Conservation (phyloP, 164 flowering plant species). For the Magnolia officinalis region DNA sequence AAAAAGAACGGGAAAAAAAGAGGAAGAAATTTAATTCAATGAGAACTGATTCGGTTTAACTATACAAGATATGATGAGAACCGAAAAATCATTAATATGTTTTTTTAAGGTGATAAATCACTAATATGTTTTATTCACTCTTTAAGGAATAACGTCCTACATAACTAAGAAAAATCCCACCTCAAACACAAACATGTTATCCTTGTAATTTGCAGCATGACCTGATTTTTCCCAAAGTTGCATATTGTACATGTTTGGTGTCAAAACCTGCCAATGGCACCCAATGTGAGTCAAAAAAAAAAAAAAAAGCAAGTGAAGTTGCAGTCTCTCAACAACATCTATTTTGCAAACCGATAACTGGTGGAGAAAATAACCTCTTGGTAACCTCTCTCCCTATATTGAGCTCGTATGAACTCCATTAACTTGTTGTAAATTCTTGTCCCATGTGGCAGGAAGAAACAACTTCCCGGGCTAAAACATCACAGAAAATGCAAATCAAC, state of each 20-base stretch:
- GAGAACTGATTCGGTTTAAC: not conserved
- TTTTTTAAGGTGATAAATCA: not conserved
- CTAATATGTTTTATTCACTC: not conserved
- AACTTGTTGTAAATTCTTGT: slow-evolving; percentile 84
- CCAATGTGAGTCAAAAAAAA: slow-evolving; percentile 6
- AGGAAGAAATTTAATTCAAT: not conserved
- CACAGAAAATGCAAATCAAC: slow-evolving; percentile 7
- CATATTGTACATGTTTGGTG: slow-evolving; percentile 96
- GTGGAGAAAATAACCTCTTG: slow-evolving; percentile 55
- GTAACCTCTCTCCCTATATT: slow-evolving; percentile 84
- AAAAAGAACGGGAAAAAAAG: not conserved
- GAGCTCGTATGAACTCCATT: slow-evolving; percentile 63
- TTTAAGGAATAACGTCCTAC: not conserved
- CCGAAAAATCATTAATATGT: not conserved
- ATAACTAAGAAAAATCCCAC: slow-evolving; percentile 24
- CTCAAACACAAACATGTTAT: slow-evolving; percentile 96
- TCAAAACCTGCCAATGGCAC: slow-evolving; percentile 54
- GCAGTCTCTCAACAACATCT: not conserved
- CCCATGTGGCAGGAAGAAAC: slow-evolving; percentile 94
- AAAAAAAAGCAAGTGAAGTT: not conserved
- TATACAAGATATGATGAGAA: not conserved
- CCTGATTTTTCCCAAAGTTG: slow-evolving; percentile 98
- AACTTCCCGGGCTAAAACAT: slow-evolving; percentile 91
- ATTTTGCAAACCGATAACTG: not conserved
- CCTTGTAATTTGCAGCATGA: slow-evolving; percentile 95